These are phyloP conservation scores for Rhizophagus prolifer DNA, from an alignment of 192 early-diverging fungal genomes.

Conservation along the genomic window DNA sequence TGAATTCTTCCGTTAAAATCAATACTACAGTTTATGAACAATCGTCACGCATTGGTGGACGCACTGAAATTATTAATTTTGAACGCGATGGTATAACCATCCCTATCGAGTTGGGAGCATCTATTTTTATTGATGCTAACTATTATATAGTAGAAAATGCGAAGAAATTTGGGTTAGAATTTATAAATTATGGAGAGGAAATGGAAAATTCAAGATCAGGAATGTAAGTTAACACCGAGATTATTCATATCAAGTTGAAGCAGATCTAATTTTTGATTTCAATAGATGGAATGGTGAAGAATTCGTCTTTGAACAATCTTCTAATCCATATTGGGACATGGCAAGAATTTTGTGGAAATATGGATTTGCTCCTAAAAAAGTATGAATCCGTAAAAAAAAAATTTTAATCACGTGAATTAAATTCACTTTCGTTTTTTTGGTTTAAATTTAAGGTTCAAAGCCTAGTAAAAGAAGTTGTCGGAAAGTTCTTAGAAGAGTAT, in stretches of 20 bases:
- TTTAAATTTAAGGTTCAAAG: slow-evolving; percentile 32
- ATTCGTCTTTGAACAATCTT: slow-evolving; percentile 54
- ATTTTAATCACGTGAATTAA: neutral
- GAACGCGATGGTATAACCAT: slow-evolving; percentile 31
- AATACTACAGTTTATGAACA: slow-evolving; percentile 59
- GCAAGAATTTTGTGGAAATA: slow-evolving; percentile 45
- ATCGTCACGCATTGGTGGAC: slow-evolving; percentile 54
- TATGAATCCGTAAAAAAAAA: slow-evolving; percentile 24
- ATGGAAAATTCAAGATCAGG: slow-evolving; percentile 18
- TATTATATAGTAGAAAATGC: slow-evolving; percentile 53
- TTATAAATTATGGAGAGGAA: slow-evolving; percentile 36
- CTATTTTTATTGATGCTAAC: slow-evolving; percentile 62
- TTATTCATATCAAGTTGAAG: neutral
- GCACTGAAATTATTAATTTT: slow-evolving; percentile 37
- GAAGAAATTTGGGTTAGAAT: slow-evolving; percentile 49
- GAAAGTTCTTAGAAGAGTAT: slow-evolving; percentile 41
- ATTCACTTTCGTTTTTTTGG: neutral
- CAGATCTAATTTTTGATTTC: neutral
- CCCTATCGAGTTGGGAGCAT: slow-evolving; percentile 59
- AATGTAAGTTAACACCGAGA: slow-evolving; percentile 31
- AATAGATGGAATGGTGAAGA: slow-evolving; percentile 52
- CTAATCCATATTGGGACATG: slow-evolving; percentile 40
- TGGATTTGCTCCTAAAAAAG: slow-evolving; percentile 48
- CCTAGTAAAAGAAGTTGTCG: slow-evolving; percentile 29
- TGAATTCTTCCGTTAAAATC: slow-evolving; percentile 20